These are phyloP conservation scores for Phytopythium sindhum DNA, from an alignment of 352 stramenopile genomes.

Conservation along the genomic window DNA sequence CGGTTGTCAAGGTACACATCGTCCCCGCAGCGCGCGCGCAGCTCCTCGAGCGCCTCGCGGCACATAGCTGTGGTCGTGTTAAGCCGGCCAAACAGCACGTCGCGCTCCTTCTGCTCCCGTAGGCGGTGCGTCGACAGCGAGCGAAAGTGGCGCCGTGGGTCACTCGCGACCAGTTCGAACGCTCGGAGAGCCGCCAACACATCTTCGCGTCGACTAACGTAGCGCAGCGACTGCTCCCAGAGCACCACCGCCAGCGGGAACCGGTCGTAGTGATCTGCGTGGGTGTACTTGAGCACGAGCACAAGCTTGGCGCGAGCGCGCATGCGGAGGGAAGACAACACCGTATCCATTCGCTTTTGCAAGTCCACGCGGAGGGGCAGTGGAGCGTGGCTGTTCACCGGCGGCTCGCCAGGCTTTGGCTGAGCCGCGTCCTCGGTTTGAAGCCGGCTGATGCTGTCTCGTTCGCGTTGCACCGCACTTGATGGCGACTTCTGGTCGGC, in stretches of 20 bases:
- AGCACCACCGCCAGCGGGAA: constrained; percentile 58
- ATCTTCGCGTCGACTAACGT: constrained; percentile 38
- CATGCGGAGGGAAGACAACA: constrained; percentile 42
- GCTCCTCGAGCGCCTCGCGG: constrained; percentile 40
- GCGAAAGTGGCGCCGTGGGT: constrained; percentile 64
- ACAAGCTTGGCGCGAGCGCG: constrained; percentile 54
- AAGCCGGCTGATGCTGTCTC: background rate
- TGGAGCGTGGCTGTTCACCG: constrained; percentile 26
- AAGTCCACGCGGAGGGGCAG: constrained; percentile 54
- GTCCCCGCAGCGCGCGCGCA: constrained; percentile 43
- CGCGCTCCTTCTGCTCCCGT: constrained; percentile 61
- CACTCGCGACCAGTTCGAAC: constrained; percentile 62
- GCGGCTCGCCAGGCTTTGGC: background rate
- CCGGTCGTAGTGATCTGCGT: constrained; percentile 48
- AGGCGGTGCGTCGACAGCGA: constrained; percentile 64
- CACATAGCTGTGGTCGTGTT: constrained; percentile 47
- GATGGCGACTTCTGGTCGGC: background rate
- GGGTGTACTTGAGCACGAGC: constrained; percentile 78
- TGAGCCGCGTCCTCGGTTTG: background rate
- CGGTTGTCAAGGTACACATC: constrained; percentile 36
- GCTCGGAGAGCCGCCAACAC: constrained; percentile 36
- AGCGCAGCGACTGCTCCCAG: constrained; percentile 50
- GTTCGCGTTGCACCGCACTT: too few relatives aligned
- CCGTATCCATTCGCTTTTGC: constrained; percentile 55
- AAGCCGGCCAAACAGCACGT: constrained; percentile 52